Percentiles rank a stretch among this genome's conserved stretches.
These are phyloP conservation scores for Saccharomycopsis sp. DNA, from an alignment of 805 yeast species.

Conservation along the genomic window DNA sequence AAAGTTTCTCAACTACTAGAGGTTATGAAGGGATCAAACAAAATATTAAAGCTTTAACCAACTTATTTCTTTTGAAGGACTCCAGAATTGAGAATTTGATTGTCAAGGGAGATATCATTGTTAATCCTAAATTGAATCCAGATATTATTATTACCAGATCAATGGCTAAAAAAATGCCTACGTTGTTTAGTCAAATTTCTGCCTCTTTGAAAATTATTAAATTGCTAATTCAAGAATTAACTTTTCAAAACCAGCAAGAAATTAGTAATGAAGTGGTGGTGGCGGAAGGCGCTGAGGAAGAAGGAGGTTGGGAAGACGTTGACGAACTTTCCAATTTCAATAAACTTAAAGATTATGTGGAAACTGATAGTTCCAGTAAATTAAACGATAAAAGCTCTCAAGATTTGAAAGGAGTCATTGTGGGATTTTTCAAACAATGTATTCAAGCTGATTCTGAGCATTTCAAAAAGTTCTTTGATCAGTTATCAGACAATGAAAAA, in stretches of 20 bases:
- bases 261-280: constrained; percentile 27
- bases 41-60: constrained; percentile 59
- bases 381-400: constrained; percentile 24
- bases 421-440: constrained; percentile 40
- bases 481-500: constrained; percentile 38
- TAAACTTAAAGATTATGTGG: constrained; percentile 41
- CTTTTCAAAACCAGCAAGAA: constrained; percentile 48
- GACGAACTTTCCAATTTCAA: constrained; percentile 58
- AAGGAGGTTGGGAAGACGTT: constrained; percentile 68
- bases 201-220: constrained; percentile 66
- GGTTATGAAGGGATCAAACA: constrained; percentile 65
- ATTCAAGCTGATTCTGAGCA: constrained; percentile 31
- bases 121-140: constrained; percentile 34
- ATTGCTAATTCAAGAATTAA: constrained; percentile 58
- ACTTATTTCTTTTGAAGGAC: constrained; percentile 52
- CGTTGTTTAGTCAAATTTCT: constrained; percentile 51
- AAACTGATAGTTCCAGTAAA: constrained; percentile 17
- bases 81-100: constrained; percentile 35
- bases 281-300: constrained; percentile 28
- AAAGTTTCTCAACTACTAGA: constrained; percentile 66
- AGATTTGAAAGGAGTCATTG: constrained; percentile 27
- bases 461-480: constrained; percentile 34
- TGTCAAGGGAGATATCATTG: constrained; percentile 73
- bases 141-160: constrained; percentile 79
- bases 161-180: constrained; percentile 58